Percentiles rank a stretch among this genome's conserved stretches.
phyloP scores from a whole-genome alignment of 306 rosid genomes.

The Inga oerstediana region DNA sequence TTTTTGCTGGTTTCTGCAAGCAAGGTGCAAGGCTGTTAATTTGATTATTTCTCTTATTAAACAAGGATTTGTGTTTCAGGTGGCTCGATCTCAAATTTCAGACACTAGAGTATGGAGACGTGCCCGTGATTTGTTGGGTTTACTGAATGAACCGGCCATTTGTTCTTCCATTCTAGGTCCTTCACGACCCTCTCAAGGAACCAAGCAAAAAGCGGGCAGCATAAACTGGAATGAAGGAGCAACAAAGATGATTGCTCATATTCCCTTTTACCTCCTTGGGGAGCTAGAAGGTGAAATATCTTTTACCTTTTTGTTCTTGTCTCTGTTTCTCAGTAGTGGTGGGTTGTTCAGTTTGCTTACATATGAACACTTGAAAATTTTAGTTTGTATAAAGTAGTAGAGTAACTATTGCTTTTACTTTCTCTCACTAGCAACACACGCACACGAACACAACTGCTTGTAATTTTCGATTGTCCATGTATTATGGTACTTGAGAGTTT shows the following conservation, averaged over 20 bases:
- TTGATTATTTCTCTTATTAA: slow-evolving; percentile 23
- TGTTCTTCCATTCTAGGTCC: slow-evolving; percentile 90
- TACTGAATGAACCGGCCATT: slow-evolving; percentile 88
- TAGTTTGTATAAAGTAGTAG: not conserved
- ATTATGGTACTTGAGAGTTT: slow-evolving; percentile 16
- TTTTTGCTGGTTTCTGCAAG: slow-evolving; percentile 6
- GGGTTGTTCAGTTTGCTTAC: slow-evolving; percentile 16
- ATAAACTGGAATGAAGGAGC: slow-evolving; percentile 86
- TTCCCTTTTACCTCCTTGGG: slow-evolving; percentile 89
- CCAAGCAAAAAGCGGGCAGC: slow-evolving; percentile 65
- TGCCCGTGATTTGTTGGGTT: slow-evolving; percentile 87
- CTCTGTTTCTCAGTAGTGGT: not conserved
- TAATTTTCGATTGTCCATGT: slow-evolving; percentile 18
- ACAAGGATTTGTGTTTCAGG: slow-evolving; percentile 48
- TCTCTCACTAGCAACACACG: not conserved
- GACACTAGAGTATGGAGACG: slow-evolving; percentile 88
- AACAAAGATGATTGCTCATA: slow-evolving; percentile 82
- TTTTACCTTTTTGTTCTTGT: not conserved
- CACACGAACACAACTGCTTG: not conserved
- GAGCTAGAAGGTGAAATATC: slow-evolving; percentile 70
- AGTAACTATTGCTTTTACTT: slow-evolving; percentile 8
- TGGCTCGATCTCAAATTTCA: slow-evolving; percentile 86
- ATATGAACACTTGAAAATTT: not conserved
- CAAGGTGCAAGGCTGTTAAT: slow-evolving; percentile 5
- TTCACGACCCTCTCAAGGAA: slow-evolving; percentile 63